phyloP scores from a whole-genome alignment of 306 rosid species.

The Mucuna pruriens region DNA sequence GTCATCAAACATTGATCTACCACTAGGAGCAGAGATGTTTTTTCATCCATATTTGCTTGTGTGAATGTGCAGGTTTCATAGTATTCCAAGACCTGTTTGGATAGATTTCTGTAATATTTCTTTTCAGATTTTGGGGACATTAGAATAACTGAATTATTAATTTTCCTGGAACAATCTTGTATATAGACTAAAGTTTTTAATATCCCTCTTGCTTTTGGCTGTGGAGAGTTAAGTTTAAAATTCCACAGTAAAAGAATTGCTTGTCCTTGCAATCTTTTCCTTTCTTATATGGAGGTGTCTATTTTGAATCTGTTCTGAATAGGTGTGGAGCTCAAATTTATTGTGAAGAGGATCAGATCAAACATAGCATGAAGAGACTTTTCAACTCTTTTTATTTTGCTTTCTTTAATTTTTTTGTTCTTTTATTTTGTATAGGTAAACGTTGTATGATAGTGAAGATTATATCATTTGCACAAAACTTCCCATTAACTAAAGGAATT shows the following conservation, averaged over 20 bases:
- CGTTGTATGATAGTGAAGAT: too few species aligned
- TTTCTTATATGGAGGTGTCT: not conserved
- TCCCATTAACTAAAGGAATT: not conserved
- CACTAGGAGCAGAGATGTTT: not conserved
- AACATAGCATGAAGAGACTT: not conserved
- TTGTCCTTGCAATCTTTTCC: not conserved
- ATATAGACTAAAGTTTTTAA: not conserved
- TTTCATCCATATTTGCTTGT: conserved; percentile 6
- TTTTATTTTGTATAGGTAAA: not conserved
- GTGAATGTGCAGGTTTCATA: not conserved
- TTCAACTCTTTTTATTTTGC: not conserved
- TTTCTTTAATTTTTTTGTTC: not conserved
- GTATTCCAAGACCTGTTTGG: not conserved
- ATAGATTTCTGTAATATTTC: not conserved
- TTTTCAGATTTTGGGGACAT: not conserved
- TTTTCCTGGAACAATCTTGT: not conserved
- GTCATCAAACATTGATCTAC: not conserved
- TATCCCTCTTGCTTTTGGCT: not conserved
- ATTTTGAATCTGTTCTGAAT: not conserved
- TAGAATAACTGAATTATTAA: not conserved
- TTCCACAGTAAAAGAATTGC: not conserved
- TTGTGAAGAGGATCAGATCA: not conserved
- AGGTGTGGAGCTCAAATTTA: not conserved
- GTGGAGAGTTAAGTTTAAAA: not conserved
- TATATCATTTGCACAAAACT: not conserved